phyloP scores from a whole-genome alignment of 768 basidiomycete species.

The Brasilioporus rufonigricans region DNA sequence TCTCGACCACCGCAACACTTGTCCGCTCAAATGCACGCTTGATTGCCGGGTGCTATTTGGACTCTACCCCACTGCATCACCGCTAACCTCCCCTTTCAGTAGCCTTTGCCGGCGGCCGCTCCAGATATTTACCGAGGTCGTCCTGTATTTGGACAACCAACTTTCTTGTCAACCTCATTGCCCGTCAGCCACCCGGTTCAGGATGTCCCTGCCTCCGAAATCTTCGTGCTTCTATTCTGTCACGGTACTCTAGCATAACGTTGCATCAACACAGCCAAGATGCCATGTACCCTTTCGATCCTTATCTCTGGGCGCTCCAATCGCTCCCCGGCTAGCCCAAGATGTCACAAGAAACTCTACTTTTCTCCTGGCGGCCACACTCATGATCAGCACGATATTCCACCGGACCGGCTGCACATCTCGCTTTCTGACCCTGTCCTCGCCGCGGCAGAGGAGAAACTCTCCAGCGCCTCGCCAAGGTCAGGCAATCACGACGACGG shows the following conservation, averaged over 20 bases:
- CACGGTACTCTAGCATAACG: too few species aligned
- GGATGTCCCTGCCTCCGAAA: background rate
- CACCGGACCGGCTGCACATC: conserved; percentile 15
- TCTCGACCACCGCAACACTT: too few species aligned
- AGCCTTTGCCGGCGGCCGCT: background rate
- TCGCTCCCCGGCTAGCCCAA: background rate
- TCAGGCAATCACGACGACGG: background rate
- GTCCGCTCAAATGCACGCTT: too few species aligned
- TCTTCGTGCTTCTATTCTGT: too few species aligned
- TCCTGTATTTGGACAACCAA: too few species aligned
- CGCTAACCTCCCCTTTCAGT: background rate
- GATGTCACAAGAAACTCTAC: conserved; percentile 4
- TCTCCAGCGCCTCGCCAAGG: conserved; percentile 2
- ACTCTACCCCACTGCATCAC: too few species aligned
- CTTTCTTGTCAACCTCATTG: conserved; percentile 10
- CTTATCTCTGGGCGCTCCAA: conserved; percentile 3
- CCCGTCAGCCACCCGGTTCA: background rate
- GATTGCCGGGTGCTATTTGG: too few species aligned
- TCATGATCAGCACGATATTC: conserved; percentile 9
- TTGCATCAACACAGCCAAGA: conserved; percentile 9
- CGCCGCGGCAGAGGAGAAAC: conserved; percentile 15
- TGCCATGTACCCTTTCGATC: conserved; percentile 5
- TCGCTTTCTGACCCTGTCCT: conserved; percentile 26
- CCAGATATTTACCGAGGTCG: background rate
- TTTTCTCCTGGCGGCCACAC: conserved; percentile 13